A percentile compares a stretch with the other conserved stretches of the same genome.
Evolutionary conservation across 768 basidiomycete species (phyloP).

Genomic region (Hypholoma fasciculare): DNA sequence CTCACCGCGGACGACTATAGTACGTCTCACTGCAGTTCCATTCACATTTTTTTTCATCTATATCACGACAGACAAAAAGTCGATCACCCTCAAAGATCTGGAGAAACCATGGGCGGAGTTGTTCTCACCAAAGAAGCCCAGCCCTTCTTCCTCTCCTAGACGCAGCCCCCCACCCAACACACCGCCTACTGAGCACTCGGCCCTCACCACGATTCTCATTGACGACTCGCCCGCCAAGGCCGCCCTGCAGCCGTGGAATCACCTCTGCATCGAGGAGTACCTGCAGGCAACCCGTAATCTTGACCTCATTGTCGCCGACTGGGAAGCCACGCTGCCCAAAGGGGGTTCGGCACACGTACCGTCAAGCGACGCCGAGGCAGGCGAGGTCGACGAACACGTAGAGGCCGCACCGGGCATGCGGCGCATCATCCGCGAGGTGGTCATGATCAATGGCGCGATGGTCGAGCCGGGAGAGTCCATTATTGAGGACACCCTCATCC

Average conservation of each 20-base stretch:
- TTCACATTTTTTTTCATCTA: not conserved
- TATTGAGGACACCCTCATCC: not conserved
- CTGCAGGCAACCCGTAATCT: slow-evolving; percentile 38
- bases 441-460: slow-evolving; percentile 17
- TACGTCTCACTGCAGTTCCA: slow-evolving; percentile 37
- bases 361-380: not conserved
- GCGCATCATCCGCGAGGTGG: slow-evolving; percentile 12
- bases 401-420: not conserved
- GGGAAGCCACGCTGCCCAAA: slow-evolving; percentile 2
- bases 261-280: slow-evolving; percentile 77
- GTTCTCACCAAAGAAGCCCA: not conserved
- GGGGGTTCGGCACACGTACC: not conserved
- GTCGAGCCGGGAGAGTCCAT: slow-evolving; percentile 5
- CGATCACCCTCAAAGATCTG: slow-evolving; percentile 74
- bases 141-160: slow-evolving; percentile 1
- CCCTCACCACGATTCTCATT: slow-evolving; percentile 45
- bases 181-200: slow-evolving; percentile 34
- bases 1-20: slow-evolving; percentile 61
- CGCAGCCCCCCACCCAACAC: not conserved
- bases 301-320: slow-evolving; percentile 24
- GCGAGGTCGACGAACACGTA: not conserved
- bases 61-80: slow-evolving; percentile 36
- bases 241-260: slow-evolving; percentile 77
- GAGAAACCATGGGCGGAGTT: slow-evolving; percentile 60
- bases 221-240: slow-evolving; percentile 60